Conservation (phyloP, 2,329 filamentous ascomycete genomes). For the Tolypocladium tundrense region DNA sequence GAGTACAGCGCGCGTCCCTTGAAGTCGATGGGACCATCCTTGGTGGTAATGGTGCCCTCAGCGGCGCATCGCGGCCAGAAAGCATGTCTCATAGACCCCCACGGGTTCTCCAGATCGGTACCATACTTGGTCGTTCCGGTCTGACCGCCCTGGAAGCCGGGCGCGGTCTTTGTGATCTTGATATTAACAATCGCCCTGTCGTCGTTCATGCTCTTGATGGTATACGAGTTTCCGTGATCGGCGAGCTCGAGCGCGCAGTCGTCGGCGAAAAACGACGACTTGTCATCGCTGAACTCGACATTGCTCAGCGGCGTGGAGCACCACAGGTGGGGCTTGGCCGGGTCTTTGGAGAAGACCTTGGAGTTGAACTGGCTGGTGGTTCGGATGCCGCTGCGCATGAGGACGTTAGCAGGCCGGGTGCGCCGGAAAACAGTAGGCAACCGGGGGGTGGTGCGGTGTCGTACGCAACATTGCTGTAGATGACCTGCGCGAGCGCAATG, state of each 20-base stretch:
- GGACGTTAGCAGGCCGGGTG: slow-evolving; percentile 8
- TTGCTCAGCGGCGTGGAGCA: slow-evolving; percentile 70
- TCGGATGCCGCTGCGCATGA: slow-evolving; percentile 60
- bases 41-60: slow-evolving; percentile 76
- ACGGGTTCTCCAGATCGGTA: slow-evolving; percentile 75
- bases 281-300: slow-evolving; percentile 75
- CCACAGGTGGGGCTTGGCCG: slow-evolving; percentile 69
- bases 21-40: slow-evolving; percentile 72
- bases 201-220: slow-evolving; percentile 84
- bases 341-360: slow-evolving; percentile 77
- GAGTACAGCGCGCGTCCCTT: slow-evolving; percentile 70
- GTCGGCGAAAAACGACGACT: slow-evolving; percentile 75
- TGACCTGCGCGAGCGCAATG: slow-evolving; percentile 75
- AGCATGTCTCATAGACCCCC: slow-evolving; percentile 83
- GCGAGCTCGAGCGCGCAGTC: slow-evolving; percentile 78
- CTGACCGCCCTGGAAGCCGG: slow-evolving; percentile 76
- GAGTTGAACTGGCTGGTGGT: slow-evolving; percentile 89
- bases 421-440: not conserved
- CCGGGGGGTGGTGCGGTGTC: slow-evolving; percentile 15
- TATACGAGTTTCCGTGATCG: slow-evolving; percentile 71
- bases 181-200: slow-evolving; percentile 74
- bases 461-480: slow-evolving; percentile 96
- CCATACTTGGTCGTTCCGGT: slow-evolving; percentile 79
- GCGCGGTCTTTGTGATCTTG: slow-evolving; percentile 63
- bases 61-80: slow-evolving; percentile 87